phyloP scores from a whole-genome alignment of 441 rosid genomes.

The Adansonia gregorii region DNA sequence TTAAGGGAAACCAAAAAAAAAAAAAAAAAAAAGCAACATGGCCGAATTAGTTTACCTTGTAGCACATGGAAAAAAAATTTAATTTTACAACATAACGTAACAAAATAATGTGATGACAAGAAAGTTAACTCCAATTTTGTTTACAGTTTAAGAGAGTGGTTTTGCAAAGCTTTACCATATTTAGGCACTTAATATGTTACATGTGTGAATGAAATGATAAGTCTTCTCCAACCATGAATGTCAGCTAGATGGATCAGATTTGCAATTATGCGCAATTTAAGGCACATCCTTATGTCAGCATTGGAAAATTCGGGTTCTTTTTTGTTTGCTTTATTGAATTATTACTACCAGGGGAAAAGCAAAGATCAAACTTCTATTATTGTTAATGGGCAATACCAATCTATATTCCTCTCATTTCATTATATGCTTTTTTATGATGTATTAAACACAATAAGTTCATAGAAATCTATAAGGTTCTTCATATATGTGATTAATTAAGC shows the following conservation, averaged over 20 bases:
- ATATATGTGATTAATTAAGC: background rate
- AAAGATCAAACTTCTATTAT: background rate
- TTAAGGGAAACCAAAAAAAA: background rate
- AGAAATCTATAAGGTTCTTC: background rate
- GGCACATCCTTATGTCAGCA: background rate
- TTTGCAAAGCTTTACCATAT: background rate
- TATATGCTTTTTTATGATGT: background rate
- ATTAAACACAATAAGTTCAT: background rate
- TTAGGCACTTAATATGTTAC: background rate
- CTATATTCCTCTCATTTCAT: background rate
- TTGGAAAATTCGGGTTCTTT: background rate
- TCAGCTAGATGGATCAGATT: background rate
- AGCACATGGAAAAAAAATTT: background rate
- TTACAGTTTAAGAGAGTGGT: background rate
- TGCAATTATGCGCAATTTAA: background rate
- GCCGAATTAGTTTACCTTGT: background rate
- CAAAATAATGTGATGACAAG: background rate
- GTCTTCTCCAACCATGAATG: background rate
- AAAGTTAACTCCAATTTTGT: background rate
- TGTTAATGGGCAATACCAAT: background rate
- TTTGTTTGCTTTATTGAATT: background rate
- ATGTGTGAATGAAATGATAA: background rate
- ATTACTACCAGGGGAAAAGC: background rate
- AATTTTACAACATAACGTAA: conserved; percentile 1
- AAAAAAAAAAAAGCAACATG: background rate